Conservation (phyloP, 2,329 filamentous ascomycete species). For the Penicillium sp. region DNA sequence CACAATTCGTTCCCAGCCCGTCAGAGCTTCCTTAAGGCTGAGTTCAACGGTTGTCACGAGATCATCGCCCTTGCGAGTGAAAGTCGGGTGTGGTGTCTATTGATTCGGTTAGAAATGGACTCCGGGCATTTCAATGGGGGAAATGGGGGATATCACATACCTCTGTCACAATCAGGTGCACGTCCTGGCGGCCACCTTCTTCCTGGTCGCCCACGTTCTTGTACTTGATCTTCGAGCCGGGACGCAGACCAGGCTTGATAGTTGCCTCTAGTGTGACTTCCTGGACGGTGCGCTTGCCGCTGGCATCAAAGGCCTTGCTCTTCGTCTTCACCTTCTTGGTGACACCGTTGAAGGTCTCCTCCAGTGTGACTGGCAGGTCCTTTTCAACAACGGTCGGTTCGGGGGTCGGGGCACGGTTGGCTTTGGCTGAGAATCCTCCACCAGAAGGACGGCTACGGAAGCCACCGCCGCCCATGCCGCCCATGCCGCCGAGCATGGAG, state of each 20-base stretch:
- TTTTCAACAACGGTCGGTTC: slow-evolving; percentile 91
- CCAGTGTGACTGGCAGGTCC: slow-evolving; percentile 71
- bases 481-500: slow-evolving; percentile 43
- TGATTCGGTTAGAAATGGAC: slow-evolving; percentile 39
- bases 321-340: slow-evolving; percentile 99
- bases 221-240: slow-evolving; percentile 97
- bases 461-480: slow-evolving; percentile 32
- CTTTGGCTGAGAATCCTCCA: slow-evolving; percentile 26
- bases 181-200: slow-evolving; percentile 88
- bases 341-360: slow-evolving; percentile 80
- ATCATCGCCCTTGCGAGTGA: slow-evolving; percentile 83
- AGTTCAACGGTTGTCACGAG: slow-evolving; percentile 73
- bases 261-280: slow-evolving; percentile 91
- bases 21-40: slow-evolving; percentile 86
- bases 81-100: slow-evolving; percentile 81
- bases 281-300: slow-evolving; percentile 77
- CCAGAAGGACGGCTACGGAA: slow-evolving; percentile 28
- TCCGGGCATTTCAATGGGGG: not conserved
- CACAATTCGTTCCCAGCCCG: slow-evolving; percentile 88
- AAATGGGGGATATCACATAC: slow-evolving; percentile 49
- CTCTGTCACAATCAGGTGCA: slow-evolving; percentile 93
- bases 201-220: slow-evolving; percentile 96
- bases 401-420: slow-evolving; percentile 54
- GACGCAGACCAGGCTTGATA: slow-evolving; percentile 92
- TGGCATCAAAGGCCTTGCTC: slow-evolving; percentile 82